Conservation (phyloP, 1,284 basidiomycete species). For the Ceratobasidium sp. region DNA sequence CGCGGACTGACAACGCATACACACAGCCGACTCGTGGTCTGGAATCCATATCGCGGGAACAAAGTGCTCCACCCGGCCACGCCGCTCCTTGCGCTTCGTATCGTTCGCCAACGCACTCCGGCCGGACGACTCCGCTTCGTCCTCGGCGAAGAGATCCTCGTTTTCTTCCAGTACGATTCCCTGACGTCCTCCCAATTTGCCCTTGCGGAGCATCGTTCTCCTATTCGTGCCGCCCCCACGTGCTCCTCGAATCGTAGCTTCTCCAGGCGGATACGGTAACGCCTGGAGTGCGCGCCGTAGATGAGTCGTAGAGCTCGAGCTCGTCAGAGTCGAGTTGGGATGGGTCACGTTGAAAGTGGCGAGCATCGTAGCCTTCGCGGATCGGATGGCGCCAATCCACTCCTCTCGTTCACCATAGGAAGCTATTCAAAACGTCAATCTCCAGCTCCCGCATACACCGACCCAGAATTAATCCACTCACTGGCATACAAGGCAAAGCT, state of each 20-base stretch:
- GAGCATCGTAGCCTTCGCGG: slow-evolving; percentile 76
- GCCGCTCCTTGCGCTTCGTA: slow-evolving; percentile 43
- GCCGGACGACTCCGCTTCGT: not conserved
- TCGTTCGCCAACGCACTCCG: not conserved
- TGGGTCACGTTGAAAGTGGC: slow-evolving; percentile 68
- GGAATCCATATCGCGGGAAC: slow-evolving; percentile 94
- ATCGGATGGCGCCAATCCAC: slow-evolving; percentile 77
- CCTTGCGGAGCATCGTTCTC: slow-evolving; percentile 53
- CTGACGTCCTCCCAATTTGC: slow-evolving; percentile 29
- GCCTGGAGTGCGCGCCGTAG: slow-evolving; percentile 76
- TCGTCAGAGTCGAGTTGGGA: slow-evolving; percentile 81
- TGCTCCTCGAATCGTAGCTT: slow-evolving; percentile 49
- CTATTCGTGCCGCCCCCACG: slow-evolving; percentile 47
- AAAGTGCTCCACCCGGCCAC: slow-evolving; percentile 82
- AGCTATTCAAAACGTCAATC: slow-evolving; percentile 53
- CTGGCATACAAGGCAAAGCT: slow-evolving; percentile 81
- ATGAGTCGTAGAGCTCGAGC: slow-evolving; percentile 76
- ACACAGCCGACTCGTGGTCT: slow-evolving; percentile 79
- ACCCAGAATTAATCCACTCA: slow-evolving; percentile 54
- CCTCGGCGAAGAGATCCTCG: slow-evolving; percentile 14
- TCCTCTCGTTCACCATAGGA: slow-evolving; percentile 68
- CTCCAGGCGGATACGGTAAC: slow-evolving; percentile 70
- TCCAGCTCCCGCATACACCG: not conserved
- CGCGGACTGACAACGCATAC: slow-evolving; percentile 80
- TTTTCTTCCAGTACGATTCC: not conserved